Evolutionary conservation across 768 basidiomycete species (phyloP).

Genomic region (Trametes gibbosa): DNA sequence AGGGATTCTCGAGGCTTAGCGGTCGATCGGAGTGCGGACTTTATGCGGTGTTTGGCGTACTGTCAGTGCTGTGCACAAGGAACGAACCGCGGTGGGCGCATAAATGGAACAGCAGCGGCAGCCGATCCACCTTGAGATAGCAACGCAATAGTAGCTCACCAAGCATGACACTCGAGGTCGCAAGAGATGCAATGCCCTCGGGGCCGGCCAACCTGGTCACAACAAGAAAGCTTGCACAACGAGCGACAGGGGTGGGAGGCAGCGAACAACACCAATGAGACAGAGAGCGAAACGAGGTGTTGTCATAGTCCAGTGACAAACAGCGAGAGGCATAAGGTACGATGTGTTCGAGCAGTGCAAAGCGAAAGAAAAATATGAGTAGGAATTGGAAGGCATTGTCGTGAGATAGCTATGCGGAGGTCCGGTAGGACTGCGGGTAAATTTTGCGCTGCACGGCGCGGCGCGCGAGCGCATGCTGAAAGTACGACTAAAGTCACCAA

Average conservation of each 20-base stretch:
- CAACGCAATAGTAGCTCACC: too few species aligned
- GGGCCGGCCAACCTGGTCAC: background rate
- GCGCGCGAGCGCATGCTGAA: background rate
- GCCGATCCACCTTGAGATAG: too few species aligned
- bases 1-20: too few species aligned
- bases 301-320: constrained; percentile 16
- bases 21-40: too few species aligned
- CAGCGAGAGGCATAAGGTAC: background rate
- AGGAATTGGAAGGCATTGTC: background rate
- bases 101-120: too few species aligned
- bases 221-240: constrained; percentile 1
- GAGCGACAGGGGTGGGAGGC: constrained; percentile 1
- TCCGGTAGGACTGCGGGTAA: background rate
- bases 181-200: too few species aligned
- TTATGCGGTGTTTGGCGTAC: too few species aligned
- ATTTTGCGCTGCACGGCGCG: background rate
- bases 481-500: background rate
- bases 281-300: background rate
- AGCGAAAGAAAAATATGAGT: constrained; percentile 1
- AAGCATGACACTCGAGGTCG: too few species aligned
- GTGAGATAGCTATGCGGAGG: background rate
- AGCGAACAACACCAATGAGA: constrained; percentile 1
- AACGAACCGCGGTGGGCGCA: too few species aligned
- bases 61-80: too few species aligned
- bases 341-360: constrained; percentile 10